A percentile compares a stretch with the other conserved stretches of the same genome.
Conservation (phyloP, 805 yeast species). For the Ogataea glucozyma region DNA sequence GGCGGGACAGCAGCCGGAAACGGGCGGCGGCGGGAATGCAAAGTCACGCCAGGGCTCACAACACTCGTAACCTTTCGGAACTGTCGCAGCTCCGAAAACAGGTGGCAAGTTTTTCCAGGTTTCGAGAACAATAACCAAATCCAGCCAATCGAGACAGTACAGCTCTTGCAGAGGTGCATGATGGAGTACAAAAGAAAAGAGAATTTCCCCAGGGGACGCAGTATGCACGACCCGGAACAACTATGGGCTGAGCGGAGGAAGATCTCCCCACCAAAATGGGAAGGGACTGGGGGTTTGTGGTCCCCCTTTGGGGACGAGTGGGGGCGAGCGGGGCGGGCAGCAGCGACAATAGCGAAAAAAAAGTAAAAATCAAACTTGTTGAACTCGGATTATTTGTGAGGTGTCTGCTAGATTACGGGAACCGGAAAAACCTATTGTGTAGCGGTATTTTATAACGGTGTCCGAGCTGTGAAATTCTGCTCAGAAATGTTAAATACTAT, state of each 20-base stretch:
- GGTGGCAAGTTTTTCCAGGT: constrained; percentile 1
- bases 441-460: not conserved
- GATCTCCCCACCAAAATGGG: constrained; percentile 11
- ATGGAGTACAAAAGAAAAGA: constrained; percentile 3
- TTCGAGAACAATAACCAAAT: not conserved
- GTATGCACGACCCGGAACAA: constrained; percentile 2
- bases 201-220: constrained; percentile 1
- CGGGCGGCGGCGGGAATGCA: no score
- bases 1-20: no score
- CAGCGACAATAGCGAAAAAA: constrained; percentile 5
- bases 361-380: no score
- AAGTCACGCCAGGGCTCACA: constrained; percentile 7
- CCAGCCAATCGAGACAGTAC: constrained; percentile 3
- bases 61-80: not conserved
- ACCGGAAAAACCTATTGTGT: constrained; percentile 1
- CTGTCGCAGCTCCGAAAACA: no score
- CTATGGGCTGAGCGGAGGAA: constrained; percentile 2
- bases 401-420: not conserved
- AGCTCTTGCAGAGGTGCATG: not conserved
- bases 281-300: constrained; percentile 11
- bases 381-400: constrained; percentile 6
- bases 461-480: not conserved
- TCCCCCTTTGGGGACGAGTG: constrained; percentile 11
- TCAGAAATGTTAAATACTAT: not conserved
- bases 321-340: constrained; percentile 15